phyloP scores from a whole-genome alignment of 2,329 filamentous ascomycete genomes.

The Talaromyces amestolkiae region DNA sequence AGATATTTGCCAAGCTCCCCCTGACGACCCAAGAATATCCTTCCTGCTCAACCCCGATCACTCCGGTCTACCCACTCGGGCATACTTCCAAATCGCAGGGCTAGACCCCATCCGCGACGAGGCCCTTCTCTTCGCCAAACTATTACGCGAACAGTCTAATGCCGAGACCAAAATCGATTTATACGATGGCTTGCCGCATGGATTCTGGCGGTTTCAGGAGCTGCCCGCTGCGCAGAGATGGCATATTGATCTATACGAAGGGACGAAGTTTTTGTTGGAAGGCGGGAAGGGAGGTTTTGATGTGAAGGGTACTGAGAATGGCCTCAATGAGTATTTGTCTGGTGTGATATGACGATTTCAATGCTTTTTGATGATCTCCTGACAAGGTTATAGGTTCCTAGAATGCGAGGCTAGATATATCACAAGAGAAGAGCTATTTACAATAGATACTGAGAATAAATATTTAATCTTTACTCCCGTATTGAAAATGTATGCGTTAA shows the following conservation, averaged over 20 bases:
- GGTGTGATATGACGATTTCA: too few species aligned
- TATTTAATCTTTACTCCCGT: too few species aligned
- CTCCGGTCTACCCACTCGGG: neutral
- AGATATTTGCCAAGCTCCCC: neutral
- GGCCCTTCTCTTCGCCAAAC: neutral
- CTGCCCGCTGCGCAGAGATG: neutral
- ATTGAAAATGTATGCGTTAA: too few species aligned
- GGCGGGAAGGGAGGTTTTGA: too few species aligned
- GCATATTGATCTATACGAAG: neutral
- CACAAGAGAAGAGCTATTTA: too few species aligned
- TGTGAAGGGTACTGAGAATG: too few species aligned
- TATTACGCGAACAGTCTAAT: neutral
- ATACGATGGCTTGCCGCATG: neutral
- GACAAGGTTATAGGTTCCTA: too few species aligned
- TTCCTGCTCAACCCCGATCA: neutral
- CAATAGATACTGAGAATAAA: too few species aligned
- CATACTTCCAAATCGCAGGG: slow-evolving; percentile 2
- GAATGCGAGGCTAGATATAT: too few species aligned
- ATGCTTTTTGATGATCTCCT: too few species aligned
- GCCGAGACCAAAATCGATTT: neutral
- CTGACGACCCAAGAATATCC: neutral
- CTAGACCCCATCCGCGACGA: slow-evolving; percentile 4
- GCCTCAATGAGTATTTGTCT: too few species aligned
- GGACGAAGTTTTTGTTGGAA: neutral
- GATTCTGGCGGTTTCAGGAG: neutral